A percentile compares a stretch with the other conserved stretches of the same genome.
Evolutionary conservation across 2,329 filamentous ascomycete species (phyloP).

Genomic region (Ilyonectria sp.): DNA sequence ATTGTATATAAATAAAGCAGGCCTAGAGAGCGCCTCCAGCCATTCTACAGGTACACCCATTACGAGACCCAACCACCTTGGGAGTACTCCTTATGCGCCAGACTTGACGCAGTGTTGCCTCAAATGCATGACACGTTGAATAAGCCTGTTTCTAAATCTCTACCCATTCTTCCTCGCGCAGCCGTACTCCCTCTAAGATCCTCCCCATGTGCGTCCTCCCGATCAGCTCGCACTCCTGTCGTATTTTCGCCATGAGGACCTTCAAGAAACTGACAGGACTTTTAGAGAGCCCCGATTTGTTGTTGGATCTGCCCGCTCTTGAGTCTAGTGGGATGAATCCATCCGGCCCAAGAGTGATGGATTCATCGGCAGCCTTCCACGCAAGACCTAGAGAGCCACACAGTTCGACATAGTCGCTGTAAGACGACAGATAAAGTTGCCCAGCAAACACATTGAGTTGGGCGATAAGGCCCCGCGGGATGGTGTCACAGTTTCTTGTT

Average conservation of each 20-base stretch:
- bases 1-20: no score
- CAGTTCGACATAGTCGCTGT: constrained; percentile 66
- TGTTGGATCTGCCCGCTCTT: constrained; percentile 16
- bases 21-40: no score
- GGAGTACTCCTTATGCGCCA: no score
- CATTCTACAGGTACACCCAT: no score
- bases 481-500: background rate
- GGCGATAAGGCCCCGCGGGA: constrained; percentile 50
- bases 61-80: no score
- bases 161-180: background rate
- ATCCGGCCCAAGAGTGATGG: constrained; percentile 35
- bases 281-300: constrained; percentile 44
- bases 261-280: constrained; percentile 58
- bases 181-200: constrained; percentile 47
- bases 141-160: background rate
- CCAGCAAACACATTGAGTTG: constrained; percentile 78
- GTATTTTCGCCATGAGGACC: constrained; percentile 53
- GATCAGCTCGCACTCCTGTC: constrained; percentile 56
- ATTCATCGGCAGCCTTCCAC: constrained; percentile 47
- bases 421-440: constrained; percentile 73
- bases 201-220: constrained; percentile 59
- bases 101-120: no score
- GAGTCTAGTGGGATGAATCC: constrained; percentile 52
- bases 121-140: no score
- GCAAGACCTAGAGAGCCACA: constrained; percentile 68